Evolutionary conservation across 169 alveolate species (phyloP), one percentile per base, ranked within the genome.

Genomic region (Plasmodium gaboni): DNA sequence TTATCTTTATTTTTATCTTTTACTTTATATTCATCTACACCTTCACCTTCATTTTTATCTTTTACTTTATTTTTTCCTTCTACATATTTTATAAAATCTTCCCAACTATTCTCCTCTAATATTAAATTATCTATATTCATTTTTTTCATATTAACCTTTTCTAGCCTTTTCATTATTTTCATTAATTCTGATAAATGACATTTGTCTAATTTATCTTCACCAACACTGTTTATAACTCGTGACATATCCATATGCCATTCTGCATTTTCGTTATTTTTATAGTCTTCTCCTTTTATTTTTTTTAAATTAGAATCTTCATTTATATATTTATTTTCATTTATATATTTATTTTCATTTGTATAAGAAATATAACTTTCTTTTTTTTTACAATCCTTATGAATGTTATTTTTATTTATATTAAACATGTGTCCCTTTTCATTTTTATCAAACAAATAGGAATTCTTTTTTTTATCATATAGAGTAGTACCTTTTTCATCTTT

Each of bases 121-220:
- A 53, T 6, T 26, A 55, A 72, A 28, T 72, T 28, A 55, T 72
- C 57, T 5, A 72, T 55, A 26, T 57, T 38, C 3, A 26, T 13
- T n/a, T 72, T 72, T 19, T 51, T 44, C 13, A 13, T 61, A 44
- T 48, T 55, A 26, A 65, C 32, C 24, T 24, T 38, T 38, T 71
- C 32, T 38, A 67, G 15, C 48, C 59, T 83, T 71, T 68, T 63
- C 28, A 83, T 53, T 57, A 83, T 19, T 46, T 38, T 83, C 24
- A 69, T 24, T 48, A 83, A 83, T 12, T 83, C 86, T 15, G 19
- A 19, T 38, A 83, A 48, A 63, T 61, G 71, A 22, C 19, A 68
- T 19, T 38, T 44, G 15, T 28, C 32, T 57, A 83, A 42, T n/a
- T 69, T 85, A 17, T 60, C 73, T 72, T 51, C 63, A 63, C 32